Percentiles rank a stretch among this genome's conserved stretches.
Evolutionary conservation across 1,284 basidiomycete genomes (phyloP).

Genomic region (Cryptococcus sp.): DNA sequence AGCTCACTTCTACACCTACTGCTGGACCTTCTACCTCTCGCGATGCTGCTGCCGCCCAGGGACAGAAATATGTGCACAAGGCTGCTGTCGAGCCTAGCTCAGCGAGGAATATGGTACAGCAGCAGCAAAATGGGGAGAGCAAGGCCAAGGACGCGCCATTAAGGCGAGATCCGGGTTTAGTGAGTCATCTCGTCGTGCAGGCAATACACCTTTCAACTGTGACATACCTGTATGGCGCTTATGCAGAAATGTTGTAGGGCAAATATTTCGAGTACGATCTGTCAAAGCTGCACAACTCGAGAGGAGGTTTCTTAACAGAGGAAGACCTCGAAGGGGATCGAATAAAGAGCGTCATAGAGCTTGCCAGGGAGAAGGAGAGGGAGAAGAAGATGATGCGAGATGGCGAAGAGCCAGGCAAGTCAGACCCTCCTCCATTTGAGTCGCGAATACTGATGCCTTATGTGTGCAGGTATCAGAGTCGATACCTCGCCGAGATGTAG

Average conservation of each 20-base stretch:
- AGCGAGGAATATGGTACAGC: conserved; percentile 45
- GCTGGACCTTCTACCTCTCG: conserved; percentile 8
- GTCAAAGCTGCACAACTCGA: conserved; percentile 90
- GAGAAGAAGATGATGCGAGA: conserved; percentile 71
- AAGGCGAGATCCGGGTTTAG: conserved; percentile 45
- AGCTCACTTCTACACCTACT: conserved; percentile 20
- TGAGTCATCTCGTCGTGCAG: too few species aligned
- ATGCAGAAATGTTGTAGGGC: conserved; percentile 34
- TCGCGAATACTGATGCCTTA: not conserved
- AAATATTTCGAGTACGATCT: conserved; percentile 95
- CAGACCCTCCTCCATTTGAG: not conserved
- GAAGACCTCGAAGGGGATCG: conserved; percentile 59
- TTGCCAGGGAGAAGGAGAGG: conserved; percentile 65
- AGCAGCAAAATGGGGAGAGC: conserved; percentile 25
- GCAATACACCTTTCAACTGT: not conserved
- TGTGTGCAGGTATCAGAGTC: conserved; percentile 53
- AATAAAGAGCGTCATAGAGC: conserved; percentile 65
- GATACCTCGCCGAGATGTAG: conserved; percentile 74
- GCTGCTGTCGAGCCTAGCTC: conserved; percentile 32
- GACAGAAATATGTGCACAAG: conserved; percentile 38
- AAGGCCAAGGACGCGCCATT: conserved; percentile 31
- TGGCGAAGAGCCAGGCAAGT: conserved; percentile 65
- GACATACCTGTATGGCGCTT: not conserved
- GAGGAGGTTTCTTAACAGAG: conserved; percentile 76
- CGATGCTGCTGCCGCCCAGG: conserved; percentile 6